Conservation (phyloP, 805 yeast species). For the Nakazawaea wyomingensis region DNA sequence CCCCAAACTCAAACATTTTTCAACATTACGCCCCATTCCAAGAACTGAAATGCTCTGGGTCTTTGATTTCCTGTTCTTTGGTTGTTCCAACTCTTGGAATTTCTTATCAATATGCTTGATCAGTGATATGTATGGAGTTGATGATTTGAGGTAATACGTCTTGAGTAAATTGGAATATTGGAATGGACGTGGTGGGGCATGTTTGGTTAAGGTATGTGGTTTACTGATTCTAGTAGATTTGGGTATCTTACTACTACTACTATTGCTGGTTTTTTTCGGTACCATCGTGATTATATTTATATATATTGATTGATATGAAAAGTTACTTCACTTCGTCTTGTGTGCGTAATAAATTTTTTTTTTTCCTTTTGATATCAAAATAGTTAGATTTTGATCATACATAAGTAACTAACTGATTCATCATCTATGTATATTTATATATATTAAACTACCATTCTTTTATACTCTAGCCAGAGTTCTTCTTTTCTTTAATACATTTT, state of each 20-base stretch:
- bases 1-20: constrained; percentile 58
- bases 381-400: no score
- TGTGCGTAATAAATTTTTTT: no score
- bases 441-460: no score
- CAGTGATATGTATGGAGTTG: constrained; percentile 71
- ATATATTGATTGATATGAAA: no score
- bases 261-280: neutral
- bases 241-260: neutral
- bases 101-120: constrained; percentile 57
- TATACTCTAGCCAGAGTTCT: constrained; percentile 18
- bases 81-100: constrained; percentile 37
- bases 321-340: neutral
- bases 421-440: no score
- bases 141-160: constrained; percentile 51
- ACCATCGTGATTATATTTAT: neutral
- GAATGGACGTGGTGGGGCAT: constrained; percentile 44
- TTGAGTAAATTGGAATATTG: constrained; percentile 40
- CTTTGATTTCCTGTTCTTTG: constrained; percentile 21
- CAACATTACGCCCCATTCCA: constrained; percentile 76
- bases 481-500: constrained; percentile 82
- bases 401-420: no score
- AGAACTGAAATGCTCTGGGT: constrained; percentile 46
- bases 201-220: constrained; percentile 38
- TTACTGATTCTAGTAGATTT: neutral
- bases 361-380: no score